These are phyloP conservation scores for Cadophora malorum DNA, from an alignment of 2,329 filamentous ascomycete species.

Conservation along the genomic window DNA sequence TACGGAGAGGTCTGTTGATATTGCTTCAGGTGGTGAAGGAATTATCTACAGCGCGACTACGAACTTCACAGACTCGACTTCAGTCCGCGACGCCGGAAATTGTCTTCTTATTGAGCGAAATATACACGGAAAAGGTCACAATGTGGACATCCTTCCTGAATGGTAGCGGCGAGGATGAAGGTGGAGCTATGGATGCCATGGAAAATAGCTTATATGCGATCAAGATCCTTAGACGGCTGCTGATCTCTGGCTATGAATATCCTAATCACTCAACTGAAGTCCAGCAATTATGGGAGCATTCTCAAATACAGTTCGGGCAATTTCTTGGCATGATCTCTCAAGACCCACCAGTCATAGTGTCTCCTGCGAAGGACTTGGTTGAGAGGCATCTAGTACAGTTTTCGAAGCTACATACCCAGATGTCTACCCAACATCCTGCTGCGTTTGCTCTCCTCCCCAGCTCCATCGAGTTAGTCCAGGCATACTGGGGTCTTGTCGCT, in stretches of 20 bases:
- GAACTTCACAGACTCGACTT: conserved; percentile 75
- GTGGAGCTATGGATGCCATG: conserved; percentile 67
- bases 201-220: conserved; percentile 79
- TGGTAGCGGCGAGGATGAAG: conserved; percentile 62
- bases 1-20: conserved; percentile 76
- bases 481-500: conserved; percentile 85
- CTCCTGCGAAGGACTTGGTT: conserved; percentile 65
- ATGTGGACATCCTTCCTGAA: conserved; percentile 70
- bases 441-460: conserved; percentile 85
- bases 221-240: conserved; percentile 79
- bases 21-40: conserved; percentile 91
- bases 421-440: conserved; percentile 79
- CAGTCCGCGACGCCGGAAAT: conserved; percentile 83
- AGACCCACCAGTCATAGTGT: conserved; percentile 58
- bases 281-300: conserved; percentile 79
- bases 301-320: conserved; percentile 78
- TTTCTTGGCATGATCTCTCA: conserved; percentile 70
- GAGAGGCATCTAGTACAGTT: conserved; percentile 90
- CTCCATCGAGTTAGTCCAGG: conserved; percentile 75
- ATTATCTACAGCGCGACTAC: conserved; percentile 78
- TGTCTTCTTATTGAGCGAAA: conserved; percentile 76
- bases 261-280: conserved; percentile 82
- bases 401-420: conserved; percentile 87
- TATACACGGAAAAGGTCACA: conserved; percentile 78
- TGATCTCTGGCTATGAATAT: conserved; percentile 82